phyloP scores from a whole-genome alignment of 1,284 basidiomycete genomes.

The Ceratobasidium sp. region DNA sequence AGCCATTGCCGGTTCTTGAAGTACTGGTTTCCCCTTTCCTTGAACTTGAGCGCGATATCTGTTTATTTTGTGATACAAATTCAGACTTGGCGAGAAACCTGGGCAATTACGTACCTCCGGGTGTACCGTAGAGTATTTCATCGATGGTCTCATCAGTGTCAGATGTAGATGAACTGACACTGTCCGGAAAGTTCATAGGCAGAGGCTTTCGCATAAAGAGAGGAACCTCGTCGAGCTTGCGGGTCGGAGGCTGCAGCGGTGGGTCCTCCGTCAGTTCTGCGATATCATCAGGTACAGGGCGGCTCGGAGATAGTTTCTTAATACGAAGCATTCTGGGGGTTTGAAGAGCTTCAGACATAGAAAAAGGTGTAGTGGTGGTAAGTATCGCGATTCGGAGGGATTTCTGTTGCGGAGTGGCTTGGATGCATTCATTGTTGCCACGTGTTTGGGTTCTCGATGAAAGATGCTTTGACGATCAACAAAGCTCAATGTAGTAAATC shows the following conservation, averaged over 20 bases:
- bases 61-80: constrained; percentile 10
- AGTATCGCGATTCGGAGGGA: no score
- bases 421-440: no score
- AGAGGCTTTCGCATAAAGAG: constrained; percentile 23
- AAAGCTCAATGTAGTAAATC: no score
- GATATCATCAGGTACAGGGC: neutral
- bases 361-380: no score
- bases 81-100: neutral
- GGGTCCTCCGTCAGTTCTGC: constrained; percentile 1
- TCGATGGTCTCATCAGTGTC: neutral
- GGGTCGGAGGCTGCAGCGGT: constrained; percentile 5
- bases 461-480: no score
- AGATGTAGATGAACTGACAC: neutral
- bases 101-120: neutral
- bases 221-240: constrained; percentile 8
- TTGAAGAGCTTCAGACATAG: no score
- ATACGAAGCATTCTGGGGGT: neutral
- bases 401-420: no score
- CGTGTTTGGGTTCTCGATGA: no score
- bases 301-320: neutral
- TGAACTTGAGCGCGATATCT: constrained; percentile 64
- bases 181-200: constrained; percentile 31
- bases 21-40: constrained; percentile 65
- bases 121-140: constrained; percentile 1
- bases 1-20: constrained; percentile 60